Conservation (phyloP, 805 yeast species). For the Metschnikowia amazonensis region DNA sequence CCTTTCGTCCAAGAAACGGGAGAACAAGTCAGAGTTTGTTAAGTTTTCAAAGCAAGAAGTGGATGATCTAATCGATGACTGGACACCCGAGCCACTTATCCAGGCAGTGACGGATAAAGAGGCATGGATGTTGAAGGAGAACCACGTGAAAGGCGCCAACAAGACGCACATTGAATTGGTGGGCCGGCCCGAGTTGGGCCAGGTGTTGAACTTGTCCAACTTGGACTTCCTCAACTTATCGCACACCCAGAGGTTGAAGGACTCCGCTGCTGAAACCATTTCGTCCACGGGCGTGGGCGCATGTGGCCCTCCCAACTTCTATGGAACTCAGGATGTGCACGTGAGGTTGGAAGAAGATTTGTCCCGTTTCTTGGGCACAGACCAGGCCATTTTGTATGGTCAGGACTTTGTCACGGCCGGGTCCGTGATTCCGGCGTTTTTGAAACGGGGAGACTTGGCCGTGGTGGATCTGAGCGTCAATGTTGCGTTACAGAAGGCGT, state of each 20-base stretch:
- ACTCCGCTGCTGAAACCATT: constrained; percentile 56
- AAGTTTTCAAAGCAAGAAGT: constrained; percentile 59
- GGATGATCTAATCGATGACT: constrained; percentile 80
- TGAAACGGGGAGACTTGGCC: constrained; percentile 91
- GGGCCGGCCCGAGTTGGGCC: constrained; percentile 22
- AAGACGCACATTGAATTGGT: constrained; percentile 35
- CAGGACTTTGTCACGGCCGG: constrained; percentile 87
- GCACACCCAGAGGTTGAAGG: constrained; percentile 41
- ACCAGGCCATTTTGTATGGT: constrained; percentile 79
- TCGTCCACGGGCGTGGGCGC: constrained; percentile 88
- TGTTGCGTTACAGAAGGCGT: constrained; percentile 81
- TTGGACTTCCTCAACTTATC: constrained; percentile 69
- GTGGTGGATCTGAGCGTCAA: constrained; percentile 80
- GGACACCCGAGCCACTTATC: constrained; percentile 88
- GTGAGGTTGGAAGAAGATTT: constrained; percentile 71
- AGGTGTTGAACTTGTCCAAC: constrained; percentile 64
- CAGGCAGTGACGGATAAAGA: constrained; percentile 49
- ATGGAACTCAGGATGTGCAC: constrained; percentile 93
- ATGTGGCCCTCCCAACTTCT: constrained; percentile 97
- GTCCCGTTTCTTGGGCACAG: constrained; percentile 72
- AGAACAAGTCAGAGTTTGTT: constrained; percentile 67
- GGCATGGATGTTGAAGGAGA: constrained; percentile 56
- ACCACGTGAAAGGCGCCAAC: constrained; percentile 59
- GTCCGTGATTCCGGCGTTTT: constrained; percentile 87
- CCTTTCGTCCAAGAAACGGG: constrained; percentile 70